Conservation (phyloP, 164 flowering plant genomes). For the Annona cherimola region DNA sequence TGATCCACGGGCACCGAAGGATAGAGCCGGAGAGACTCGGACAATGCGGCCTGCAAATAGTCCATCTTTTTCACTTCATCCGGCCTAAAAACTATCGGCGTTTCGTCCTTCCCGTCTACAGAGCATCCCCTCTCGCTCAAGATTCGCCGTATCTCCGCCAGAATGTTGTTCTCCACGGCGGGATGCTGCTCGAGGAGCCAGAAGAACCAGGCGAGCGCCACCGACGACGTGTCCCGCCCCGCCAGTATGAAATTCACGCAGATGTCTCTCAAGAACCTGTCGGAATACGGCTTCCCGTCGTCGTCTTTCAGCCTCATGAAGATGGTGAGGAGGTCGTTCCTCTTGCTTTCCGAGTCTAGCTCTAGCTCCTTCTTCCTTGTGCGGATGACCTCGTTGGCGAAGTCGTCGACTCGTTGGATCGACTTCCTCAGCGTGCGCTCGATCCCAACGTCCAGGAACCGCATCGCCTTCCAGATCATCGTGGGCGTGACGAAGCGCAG, state of each 20-base stretch:
- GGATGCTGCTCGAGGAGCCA: slow-evolving; percentile 66
- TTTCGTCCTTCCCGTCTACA: neutral
- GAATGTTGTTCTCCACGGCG: slow-evolving; percentile 53
- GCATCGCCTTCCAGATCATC: slow-evolving; percentile 62
- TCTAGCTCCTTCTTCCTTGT: slow-evolving; percentile 68
- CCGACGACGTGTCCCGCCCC: slow-evolving; percentile 92
- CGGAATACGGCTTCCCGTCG: slow-evolving; percentile 53
- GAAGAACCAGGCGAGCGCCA: slow-evolving; percentile 91
- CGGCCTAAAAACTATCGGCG: slow-evolving; percentile 40
- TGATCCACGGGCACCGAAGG: slow-evolving; percentile 94
- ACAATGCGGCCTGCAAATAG: slow-evolving; percentile 83
- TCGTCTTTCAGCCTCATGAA: slow-evolving; percentile 75
- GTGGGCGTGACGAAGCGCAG: slow-evolving; percentile 68
- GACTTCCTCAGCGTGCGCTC: slow-evolving; percentile 54
- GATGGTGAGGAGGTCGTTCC: slow-evolving; percentile 67
- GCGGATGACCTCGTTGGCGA: slow-evolving; percentile 59
- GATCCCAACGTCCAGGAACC: slow-evolving; percentile 43
- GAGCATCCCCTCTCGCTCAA: slow-evolving; percentile 28
- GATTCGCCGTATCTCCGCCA: slow-evolving; percentile 48
- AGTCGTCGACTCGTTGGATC: slow-evolving; percentile 56
- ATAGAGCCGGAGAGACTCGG: slow-evolving; percentile 82
- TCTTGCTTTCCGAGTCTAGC: slow-evolving; percentile 3
- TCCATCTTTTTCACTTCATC: slow-evolving; percentile 95
- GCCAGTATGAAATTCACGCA: slow-evolving; percentile 91
- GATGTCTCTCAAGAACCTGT: slow-evolving; percentile 72